Conservation (phyloP, 208 protist species). For the Leishmania tarentolae region DNA sequence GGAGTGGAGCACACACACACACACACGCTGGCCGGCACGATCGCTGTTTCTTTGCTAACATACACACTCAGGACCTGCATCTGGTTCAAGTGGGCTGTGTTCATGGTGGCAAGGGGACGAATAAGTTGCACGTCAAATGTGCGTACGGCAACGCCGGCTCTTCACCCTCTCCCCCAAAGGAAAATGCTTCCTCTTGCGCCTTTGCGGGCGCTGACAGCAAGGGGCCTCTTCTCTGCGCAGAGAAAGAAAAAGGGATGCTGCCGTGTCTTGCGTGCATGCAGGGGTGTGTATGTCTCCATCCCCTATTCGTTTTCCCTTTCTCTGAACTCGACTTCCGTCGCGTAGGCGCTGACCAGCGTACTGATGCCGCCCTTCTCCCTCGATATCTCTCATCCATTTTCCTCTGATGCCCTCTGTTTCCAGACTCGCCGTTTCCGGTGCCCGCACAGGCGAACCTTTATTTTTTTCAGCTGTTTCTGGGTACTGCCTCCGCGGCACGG, state of each 20-base stretch:
- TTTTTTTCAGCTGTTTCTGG: neutral
- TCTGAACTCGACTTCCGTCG: neutral
- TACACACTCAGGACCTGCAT: neutral
- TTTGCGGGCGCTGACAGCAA: neutral
- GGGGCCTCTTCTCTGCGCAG: neutral
- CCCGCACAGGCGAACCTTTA: neutral
- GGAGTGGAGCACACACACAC: neutral
- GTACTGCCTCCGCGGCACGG: neutral
- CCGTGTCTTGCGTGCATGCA: neutral
- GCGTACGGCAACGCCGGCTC: neutral
- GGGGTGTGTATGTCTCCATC: neutral
- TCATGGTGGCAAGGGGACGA: neutral
- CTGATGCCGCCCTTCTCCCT: neutral
- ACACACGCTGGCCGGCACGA: neutral
- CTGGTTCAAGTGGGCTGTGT: neutral
- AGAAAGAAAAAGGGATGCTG: too few relatives aligned
- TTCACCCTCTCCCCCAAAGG: neutral
- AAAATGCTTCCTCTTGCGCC: neutral
- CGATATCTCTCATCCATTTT: neutral
- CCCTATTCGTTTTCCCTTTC: neutral
- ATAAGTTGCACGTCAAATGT: neutral
- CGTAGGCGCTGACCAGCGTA: neutral
- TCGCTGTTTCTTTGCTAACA: neutral
- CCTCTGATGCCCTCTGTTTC: neutral
- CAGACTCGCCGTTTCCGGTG: neutral